A percentile compares a stretch with the other conserved stretches of the same genome.
Conservation (phyloP, 2,329 filamentous ascomycete species). For the Anisogramma anomala region DNA sequence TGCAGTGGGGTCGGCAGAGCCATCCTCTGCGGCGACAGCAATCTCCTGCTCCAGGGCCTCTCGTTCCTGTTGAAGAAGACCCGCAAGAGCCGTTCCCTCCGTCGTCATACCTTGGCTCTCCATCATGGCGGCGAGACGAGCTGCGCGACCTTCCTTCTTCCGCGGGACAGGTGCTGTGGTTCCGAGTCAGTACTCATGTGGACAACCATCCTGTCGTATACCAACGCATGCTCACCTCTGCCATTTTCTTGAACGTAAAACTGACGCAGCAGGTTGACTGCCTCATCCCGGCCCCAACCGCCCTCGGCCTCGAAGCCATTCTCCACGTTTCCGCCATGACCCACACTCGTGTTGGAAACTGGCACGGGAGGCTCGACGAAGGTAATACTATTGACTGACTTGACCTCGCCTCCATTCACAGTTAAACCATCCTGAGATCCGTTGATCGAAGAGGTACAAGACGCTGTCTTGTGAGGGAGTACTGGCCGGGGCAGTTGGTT, state of each 20-base stretch:
- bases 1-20: neutral
- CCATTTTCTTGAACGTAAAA: constrained; percentile 99
- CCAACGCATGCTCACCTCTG: constrained; percentile 47
- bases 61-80: constrained; percentile 13
- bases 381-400: constrained; percentile 10
- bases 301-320: constrained; percentile 71
- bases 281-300: constrained; percentile 81
- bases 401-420: constrained; percentile 6
- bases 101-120: constrained; percentile 27
- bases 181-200: neutral
- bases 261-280: constrained; percentile 78
- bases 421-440: constrained; percentile 13
- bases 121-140: constrained; percentile 41
- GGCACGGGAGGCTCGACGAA: constrained; percentile 12
- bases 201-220: neutral
- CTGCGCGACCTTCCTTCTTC: constrained; percentile 45
- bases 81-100: constrained; percentile 15
- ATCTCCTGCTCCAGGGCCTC: constrained; percentile 10
- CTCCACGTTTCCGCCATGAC: constrained; percentile 61
- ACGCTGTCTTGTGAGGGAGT: constrained; percentile 11
- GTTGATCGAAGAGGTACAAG: constrained; percentile 8
- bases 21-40: constrained; percentile 2
- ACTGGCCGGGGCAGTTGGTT: constrained; percentile 10
- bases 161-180: constrained; percentile 36
- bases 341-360: constrained; percentile 22